Evolutionary conservation across 208 protist genomes (phyloP), one percentile per base, ranked within the genome.

Genomic region (Crithidia acanthocephali): DNA sequence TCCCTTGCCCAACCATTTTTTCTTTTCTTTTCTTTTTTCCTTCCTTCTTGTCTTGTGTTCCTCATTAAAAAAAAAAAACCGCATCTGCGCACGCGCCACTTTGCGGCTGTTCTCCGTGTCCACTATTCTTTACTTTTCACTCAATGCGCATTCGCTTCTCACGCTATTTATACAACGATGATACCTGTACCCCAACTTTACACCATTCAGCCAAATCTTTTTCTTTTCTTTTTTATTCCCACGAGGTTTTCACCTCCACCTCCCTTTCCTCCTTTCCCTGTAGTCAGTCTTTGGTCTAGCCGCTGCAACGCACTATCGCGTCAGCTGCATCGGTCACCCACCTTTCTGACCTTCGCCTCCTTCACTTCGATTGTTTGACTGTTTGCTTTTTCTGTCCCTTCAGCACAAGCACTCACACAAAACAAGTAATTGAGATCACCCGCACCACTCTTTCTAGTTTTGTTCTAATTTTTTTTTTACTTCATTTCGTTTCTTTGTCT

Each of bases 201-300:
- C n/a, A 11, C 28, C 1, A 20, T 6, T 20, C 35, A 61, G 40
- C 22, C 18, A 48, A 25, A n/a, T n/a, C 32, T 5, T n/a, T 63
- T 57, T 13, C 15, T 52, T 48, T 47, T 9, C 67, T 76, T 35
- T n/a, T n/a, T n/a, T n/a, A n/a, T n/a, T n/a, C n/a, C n/a, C n/a
- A n/a, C n/a, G 72, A 83, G 72, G 71, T 83, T 78, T 74, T 79
- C 64, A 83, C 77, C 72, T 79, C 77, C 65, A n/a, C 67, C 35
- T 48, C 68, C 60, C 59, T 69, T 42, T 53, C 52, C 53, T 22
- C 27, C 20, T 40, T 50, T 8, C 11, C n/a, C 4, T 33, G 53
- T 15, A 44, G 50, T 33, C 37, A 42, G 37, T 42, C n/a, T 42
- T 42, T 13, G 37, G 13, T 13, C 37, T 15, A 18, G 11, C 20